phyloP scores from a whole-genome alignment of 805 yeast species.

The Candida germanica region DNA sequence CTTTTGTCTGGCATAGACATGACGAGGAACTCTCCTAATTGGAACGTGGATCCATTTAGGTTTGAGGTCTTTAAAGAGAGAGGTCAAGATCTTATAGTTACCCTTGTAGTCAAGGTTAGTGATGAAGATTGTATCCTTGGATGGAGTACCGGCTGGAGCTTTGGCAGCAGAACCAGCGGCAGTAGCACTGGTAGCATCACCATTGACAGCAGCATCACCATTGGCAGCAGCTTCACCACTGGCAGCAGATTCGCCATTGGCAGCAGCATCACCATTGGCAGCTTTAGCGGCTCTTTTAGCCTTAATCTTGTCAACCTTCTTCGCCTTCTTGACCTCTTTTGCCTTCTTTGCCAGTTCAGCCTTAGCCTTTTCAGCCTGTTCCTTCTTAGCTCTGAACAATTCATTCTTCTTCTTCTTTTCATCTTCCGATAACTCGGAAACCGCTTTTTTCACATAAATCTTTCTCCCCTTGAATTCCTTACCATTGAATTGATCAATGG shows the following conservation, averaged over 20 bases:
- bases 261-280: background rate
- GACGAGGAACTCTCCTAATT: slow-evolving; percentile 43
- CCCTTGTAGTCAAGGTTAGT: slow-evolving; percentile 56
- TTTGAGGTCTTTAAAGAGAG: slow-evolving; percentile 44
- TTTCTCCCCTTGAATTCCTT: slow-evolving; percentile 44
- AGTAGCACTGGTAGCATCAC: background rate
- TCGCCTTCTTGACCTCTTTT: slow-evolving; percentile 10
- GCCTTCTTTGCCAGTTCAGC: slow-evolving; percentile 12
- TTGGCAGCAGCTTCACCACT: background rate
- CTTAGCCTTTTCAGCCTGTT: slow-evolving; percentile 8
- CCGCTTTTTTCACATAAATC: slow-evolving; percentile 52
- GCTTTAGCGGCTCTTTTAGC: slow-evolving; percentile 1
- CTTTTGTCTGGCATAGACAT: slow-evolving; percentile 41
- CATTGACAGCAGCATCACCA: background rate
- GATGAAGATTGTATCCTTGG: slow-evolving; percentile 58
- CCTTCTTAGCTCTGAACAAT: slow-evolving; percentile 23
- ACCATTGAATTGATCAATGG: slow-evolving; percentile 41
- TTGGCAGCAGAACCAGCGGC: background rate
- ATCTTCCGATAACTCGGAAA: slow-evolving; percentile 48
- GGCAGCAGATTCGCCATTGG: slow-evolving; percentile 1
- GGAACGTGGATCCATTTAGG: slow-evolving; percentile 64
- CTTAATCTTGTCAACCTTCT: slow-evolving; percentile 2
- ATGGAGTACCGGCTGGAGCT: slow-evolving; percentile 49
- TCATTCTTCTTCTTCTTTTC: slow-evolving; percentile 37
- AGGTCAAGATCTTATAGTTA: slow-evolving; percentile 43